Evolutionary conservation across 176 grass and related monocot genomes (phyloP).

Genomic region (Miscanthus lutarioriparius): DNA sequence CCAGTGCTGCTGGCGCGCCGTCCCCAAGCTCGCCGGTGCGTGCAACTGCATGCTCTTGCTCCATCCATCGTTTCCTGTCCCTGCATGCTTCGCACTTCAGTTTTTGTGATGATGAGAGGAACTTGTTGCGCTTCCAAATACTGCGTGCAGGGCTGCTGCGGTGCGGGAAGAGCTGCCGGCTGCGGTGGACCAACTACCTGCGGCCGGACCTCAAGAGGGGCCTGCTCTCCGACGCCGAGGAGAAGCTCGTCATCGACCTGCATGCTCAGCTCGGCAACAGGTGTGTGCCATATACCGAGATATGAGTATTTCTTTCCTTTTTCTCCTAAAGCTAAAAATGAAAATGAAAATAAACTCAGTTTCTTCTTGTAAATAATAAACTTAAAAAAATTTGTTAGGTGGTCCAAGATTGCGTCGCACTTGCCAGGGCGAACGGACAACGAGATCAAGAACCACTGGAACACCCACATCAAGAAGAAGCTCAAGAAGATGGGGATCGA

Average conservation of each 20-base stretch:
- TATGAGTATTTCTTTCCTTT: no score
- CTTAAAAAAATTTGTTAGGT: conserved; percentile 26
- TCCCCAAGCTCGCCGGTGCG: conserved; percentile 77
- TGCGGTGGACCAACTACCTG: conserved; percentile 96
- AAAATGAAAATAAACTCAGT: no score
- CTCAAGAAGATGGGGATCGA: conserved; percentile 85
- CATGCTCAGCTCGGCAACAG: conserved; percentile 64
- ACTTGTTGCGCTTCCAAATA: neutral
- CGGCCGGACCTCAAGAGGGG: conserved; percentile 84
- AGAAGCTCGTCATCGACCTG: conserved; percentile 56
- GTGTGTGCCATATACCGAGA: no score
- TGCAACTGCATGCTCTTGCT: no score
- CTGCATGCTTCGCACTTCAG: neutral
- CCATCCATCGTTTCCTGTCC: no score
- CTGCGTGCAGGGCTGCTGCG: conserved; percentile 61
- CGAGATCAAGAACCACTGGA: conserved; percentile 96
- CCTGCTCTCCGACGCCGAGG: conserved; percentile 55
- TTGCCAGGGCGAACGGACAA: conserved; percentile 68
- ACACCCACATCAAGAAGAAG: conserved; percentile 90
- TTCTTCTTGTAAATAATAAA: no score
- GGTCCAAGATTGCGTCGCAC: conserved; percentile 69
- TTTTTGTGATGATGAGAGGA: no score
- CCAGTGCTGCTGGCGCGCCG: conserved; percentile 78
- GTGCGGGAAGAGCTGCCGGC: conserved; percentile 93
- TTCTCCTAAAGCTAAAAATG: no score